Evolutionary conservation across 192 early-diverging fungal genomes (phyloP).

Genomic region (Rhizophagus clarus): DNA sequence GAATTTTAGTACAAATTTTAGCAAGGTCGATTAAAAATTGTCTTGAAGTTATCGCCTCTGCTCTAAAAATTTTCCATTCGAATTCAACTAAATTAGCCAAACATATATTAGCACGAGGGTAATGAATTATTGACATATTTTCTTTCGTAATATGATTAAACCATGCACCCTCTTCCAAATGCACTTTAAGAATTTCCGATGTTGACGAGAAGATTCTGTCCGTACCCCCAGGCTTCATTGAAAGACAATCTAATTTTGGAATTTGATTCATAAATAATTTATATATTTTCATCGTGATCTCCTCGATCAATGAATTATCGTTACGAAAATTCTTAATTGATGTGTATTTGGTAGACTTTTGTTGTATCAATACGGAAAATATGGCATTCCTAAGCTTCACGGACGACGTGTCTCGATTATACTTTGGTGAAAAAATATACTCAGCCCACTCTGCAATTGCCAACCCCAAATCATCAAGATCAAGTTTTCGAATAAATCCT

Average conservation of each 20-base stretch:
- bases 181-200: not conserved
- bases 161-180: not conserved
- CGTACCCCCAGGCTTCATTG: not conserved
- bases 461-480: conserved; percentile 18
- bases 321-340: not conserved
- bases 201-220: not conserved
- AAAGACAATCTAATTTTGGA: conserved; percentile 12
- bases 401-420: not conserved
- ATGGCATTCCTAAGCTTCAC: not conserved
- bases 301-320: not conserved
- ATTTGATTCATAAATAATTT: conserved; percentile 4
- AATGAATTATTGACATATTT: not conserved
- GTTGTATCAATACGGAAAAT: not conserved
- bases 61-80: not conserved
- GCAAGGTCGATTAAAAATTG: conserved; percentile 1
- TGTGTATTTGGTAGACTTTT: not conserved
- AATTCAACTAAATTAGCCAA: not conserved
- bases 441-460: not conserved
- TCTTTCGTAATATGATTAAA: not conserved
- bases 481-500: conserved; percentile 9
- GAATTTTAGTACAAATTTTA: not conserved
- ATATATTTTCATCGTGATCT: not conserved
- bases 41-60: not conserved
- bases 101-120: not conserved
- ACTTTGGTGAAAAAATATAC: conserved; percentile 1